Evolutionary conservation across 2,329 filamentous ascomycete genomes (phyloP), one percentile per base, ranked within the genome.

Genomic region (Trichoderma polysporum): DNA sequence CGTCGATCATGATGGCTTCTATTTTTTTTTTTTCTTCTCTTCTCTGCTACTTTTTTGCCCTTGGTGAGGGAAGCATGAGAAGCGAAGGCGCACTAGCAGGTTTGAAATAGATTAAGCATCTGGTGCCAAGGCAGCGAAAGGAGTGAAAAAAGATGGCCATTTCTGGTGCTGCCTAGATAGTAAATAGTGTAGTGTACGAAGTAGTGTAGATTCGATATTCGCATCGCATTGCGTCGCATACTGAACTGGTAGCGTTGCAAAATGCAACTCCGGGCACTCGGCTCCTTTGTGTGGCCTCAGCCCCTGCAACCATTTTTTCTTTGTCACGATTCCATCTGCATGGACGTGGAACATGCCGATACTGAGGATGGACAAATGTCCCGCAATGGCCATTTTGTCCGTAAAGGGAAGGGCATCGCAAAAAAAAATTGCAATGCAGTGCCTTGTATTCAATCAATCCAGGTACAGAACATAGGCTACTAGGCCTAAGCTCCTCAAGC

Each of bases 1-100:
- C 62, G 62, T 65, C 52, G 62, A 57, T 65, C 52, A 37, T 27
- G 39, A 57, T 65, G 60, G 37, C 19, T 60, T 52, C 15, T 39
- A n/a, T 33, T 5, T 27, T 6, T 25, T 59, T 10, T 35, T 59
- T 15, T 59, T 31, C 19, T 31, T 35, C 49, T n/a, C 9, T 45
- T 27, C 2, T 53, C 31, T 41, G 29, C 31, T 9, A 4, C 52
- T 37, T 37, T 22, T n/a, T 41, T 15, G 19, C 29, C 29, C 25
- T 37, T 17, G 41, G 9, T 22, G 41, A 45, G 41, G 39, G 6
- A 45, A n/a, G n/a, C n/a, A 35, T 19, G 39, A 22, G 10, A 45
- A 45, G 41, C 2, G n/a, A 17, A 19, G 19, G 41, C 41, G 41
- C 22, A 22, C 22, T 45, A 45, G 41, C 41, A 22, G 41, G 41